Evolutionary conservation across 352 stramenopile species (phyloP).

Genomic region (Ophiocytium majus): DNA sequence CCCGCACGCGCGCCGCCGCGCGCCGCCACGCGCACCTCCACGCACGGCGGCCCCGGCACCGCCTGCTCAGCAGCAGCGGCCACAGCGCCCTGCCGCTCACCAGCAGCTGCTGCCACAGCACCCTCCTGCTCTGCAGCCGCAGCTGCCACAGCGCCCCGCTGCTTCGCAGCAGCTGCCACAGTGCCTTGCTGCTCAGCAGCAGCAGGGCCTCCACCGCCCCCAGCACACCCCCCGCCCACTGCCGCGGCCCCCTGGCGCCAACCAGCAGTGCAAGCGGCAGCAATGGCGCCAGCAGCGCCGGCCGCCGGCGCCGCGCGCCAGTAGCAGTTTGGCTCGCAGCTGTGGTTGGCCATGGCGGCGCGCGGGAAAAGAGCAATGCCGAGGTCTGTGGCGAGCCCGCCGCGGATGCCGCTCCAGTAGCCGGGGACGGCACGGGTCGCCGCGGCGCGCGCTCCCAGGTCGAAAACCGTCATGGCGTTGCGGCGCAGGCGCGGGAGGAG

Average conservation of each 20-base stretch:
- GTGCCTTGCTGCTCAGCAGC: not conserved
- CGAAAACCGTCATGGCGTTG: conserved; percentile 46
- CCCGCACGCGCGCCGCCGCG: conserved; percentile 22
- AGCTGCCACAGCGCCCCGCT: not conserved
- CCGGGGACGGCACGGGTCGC: conserved; percentile 12
- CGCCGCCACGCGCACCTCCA: conserved; percentile 16
- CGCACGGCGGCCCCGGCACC: not conserved
- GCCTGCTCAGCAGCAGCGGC: not conserved
- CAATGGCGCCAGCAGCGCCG: not conserved
- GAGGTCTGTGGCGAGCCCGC: conserved; percentile 39
- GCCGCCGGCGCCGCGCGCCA: conserved; percentile 5
- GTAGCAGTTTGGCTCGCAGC: conserved; percentile 43
- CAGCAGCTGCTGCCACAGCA: not conserved
- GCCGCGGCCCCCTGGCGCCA: conserved; percentile 27
- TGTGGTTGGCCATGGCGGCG: conserved; percentile 52
- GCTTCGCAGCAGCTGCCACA: not conserved
- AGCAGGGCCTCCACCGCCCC: not conserved
- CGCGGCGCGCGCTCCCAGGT: conserved; percentile 12
- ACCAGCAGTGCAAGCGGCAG: conserved; percentile 16
- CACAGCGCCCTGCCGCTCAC: not conserved
- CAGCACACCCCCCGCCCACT: too few species aligned
- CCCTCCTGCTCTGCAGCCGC: not conserved
- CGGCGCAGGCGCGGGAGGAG: conserved; percentile 26
- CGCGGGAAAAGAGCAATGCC: conserved; percentile 47
- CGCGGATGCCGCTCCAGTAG: conserved; percentile 45